Evolutionary conservation across 192 early-diverging fungal species (phyloP).

Genomic region (Mortierella claussenii): DNA sequence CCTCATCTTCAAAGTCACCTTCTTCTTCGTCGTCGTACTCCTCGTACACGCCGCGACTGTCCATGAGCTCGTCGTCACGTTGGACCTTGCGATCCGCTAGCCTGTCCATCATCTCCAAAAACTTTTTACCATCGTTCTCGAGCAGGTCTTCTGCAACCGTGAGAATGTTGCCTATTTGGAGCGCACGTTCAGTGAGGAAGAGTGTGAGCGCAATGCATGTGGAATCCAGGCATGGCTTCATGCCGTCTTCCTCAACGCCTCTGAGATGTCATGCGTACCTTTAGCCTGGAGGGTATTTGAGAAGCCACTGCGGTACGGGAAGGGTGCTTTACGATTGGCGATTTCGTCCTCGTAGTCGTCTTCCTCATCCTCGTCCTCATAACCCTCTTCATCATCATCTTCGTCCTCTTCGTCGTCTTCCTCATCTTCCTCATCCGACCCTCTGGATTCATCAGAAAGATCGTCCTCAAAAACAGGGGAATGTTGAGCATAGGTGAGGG

Average conservation of each 20-base stretch:
- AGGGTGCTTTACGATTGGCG: conserved; percentile 56
- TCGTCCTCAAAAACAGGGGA: conserved; percentile 46
- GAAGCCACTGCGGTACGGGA: conserved; percentile 66
- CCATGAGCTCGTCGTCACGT: conserved; percentile 69
- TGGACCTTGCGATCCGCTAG: conserved; percentile 91
- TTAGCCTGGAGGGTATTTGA: conserved; percentile 82
- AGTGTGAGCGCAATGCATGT: too few relatives aligned
- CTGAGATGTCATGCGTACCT: conserved; percentile 58
- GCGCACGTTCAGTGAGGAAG: too few relatives aligned
- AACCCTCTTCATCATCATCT: conserved; percentile 63
- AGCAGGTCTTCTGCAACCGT: conserved; percentile 90
- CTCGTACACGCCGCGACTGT: conserved; percentile 61
- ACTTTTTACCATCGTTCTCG: conserved; percentile 94
- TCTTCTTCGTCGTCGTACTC: conserved; percentile 68
- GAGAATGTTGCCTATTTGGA: conserved; percentile 63
- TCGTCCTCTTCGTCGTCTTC: conserved; percentile 63
- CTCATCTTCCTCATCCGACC: conserved; percentile 55
- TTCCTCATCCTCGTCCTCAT: conserved; percentile 71
- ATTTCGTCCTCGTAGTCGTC: conserved; percentile 62
- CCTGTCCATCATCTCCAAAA: conserved; percentile 96
- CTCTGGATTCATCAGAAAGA: conserved; percentile 55
- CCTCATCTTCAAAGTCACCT: conserved; percentile 73
- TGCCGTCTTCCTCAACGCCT: background rate
- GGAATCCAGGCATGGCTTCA: too few relatives aligned
- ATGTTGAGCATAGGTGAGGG: conserved; percentile 56